Evolutionary conservation across 1,284 basidiomycete species (phyloP).

Genomic region (Phylloboletellus chloephorus): DNA sequence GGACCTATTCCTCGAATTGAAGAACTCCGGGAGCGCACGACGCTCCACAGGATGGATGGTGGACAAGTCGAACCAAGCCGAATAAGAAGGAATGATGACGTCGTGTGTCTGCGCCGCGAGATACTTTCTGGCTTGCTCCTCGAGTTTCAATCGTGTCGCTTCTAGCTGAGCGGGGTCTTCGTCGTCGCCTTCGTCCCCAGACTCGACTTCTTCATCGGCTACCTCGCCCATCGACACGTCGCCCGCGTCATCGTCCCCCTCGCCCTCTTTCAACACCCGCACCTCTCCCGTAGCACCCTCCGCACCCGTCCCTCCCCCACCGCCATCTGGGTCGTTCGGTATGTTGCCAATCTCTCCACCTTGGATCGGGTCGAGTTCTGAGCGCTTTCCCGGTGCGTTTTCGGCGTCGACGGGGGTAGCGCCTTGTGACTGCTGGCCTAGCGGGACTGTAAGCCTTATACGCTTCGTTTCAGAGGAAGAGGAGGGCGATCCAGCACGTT

Average conservation of each 20-base stretch:
- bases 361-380: conserved; percentile 68
- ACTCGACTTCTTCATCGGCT: conserved; percentile 61
- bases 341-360: conserved; percentile 69
- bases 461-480: conserved; percentile 59
- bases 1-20: conserved; percentile 90
- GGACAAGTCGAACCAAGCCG: conserved; percentile 97
- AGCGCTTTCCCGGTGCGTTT: conserved; percentile 68
- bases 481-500: conserved; percentile 64
- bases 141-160: conserved; percentile 69
- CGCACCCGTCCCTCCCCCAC: conserved; percentile 37
- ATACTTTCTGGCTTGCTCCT: conserved; percentile 88
- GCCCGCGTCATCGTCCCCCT: conserved; percentile 57
- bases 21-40: conserved; percentile 95
- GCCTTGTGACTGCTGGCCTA: conserved; percentile 51
- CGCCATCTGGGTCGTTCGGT: conserved; percentile 41
- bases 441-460: conserved; percentile 54
- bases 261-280: conserved; percentile 52
- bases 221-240: conserved; percentile 74
- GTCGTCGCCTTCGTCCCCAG: conserved; percentile 56
- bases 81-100: conserved; percentile 95
- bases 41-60: conserved; percentile 91
- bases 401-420: conserved; percentile 66
- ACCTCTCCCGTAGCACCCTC: conserved; percentile 40
- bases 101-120: conserved; percentile 96
- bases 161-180: conserved; percentile 79